Conservation (phyloP, 345 rosid genomes). For the Gossypium ekmanianum region DNA sequence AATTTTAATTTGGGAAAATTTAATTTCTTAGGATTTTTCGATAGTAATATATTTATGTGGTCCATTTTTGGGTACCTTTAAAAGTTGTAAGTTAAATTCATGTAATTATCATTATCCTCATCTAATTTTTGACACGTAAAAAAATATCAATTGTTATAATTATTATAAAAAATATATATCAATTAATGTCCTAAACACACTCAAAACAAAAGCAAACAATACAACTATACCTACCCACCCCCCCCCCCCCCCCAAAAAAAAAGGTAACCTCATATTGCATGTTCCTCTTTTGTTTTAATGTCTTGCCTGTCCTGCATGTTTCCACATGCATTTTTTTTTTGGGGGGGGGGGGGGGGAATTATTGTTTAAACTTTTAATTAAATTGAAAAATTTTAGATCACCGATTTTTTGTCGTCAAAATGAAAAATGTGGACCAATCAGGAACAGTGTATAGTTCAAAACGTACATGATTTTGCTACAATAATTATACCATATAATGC, state of each 20-base stretch:
- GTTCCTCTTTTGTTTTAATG: not conserved
- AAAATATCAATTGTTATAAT: no score
- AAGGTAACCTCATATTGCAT: not conserved
- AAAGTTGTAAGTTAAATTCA: no score
- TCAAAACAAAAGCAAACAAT: no score
- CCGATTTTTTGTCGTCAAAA: not conserved
- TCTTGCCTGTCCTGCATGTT: slow-evolving; percentile 1
- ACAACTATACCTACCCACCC: not conserved
- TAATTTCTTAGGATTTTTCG: no score
- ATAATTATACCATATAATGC: not conserved
- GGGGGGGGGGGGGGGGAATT: not conserved
- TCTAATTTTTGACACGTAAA: no score
- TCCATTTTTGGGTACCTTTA: no score
- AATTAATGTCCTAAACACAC: no score
- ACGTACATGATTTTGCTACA: not conserved
- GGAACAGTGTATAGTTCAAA: not conserved
- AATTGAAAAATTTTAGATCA: not conserved
- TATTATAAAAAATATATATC: no score
- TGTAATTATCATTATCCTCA: no score
- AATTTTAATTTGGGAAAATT: no score
- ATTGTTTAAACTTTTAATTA: not conserved
- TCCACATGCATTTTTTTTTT: not conserved
- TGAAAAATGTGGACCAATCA: not conserved
- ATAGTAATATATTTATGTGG: no score
- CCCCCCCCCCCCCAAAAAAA: not conserved